These are phyloP conservation scores for Tricholoma sp. DNA, from an alignment of 768 basidiomycete species.

Conservation along the genomic window DNA sequence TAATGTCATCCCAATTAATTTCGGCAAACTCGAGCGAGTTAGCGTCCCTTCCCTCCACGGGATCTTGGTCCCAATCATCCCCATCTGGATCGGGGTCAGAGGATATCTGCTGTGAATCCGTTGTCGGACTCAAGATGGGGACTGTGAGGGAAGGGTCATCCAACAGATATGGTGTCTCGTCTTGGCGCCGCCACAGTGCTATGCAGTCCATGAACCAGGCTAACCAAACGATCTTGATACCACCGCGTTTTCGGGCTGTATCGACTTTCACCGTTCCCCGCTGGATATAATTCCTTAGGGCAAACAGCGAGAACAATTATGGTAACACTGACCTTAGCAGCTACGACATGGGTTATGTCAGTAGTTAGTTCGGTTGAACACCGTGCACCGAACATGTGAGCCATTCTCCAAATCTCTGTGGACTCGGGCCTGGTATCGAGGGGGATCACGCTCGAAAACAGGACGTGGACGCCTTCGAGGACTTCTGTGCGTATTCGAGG, in stretches of 20 bases:
- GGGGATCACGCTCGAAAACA: conserved; percentile 95
- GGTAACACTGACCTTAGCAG: conserved; percentile 61
- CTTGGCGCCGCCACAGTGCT: conserved; percentile 80
- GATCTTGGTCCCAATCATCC: conserved; percentile 60
- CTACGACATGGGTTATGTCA: conserved; percentile 85
- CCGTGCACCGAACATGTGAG: conserved; percentile 83
- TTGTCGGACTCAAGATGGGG: conserved; percentile 30
- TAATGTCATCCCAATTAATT: conserved; percentile 80
- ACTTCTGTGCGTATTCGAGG: conserved; percentile 72
- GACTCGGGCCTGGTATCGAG: conserved; percentile 76
- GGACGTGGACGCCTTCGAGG: conserved; percentile 72
- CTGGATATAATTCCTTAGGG: conserved; percentile 29
- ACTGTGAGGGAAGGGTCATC: conserved; percentile 47
- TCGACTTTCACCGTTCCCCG: conserved; percentile 91
- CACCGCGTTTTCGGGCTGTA: conserved; percentile 67
- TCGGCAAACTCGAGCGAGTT: conserved; percentile 47
- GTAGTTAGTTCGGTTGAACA: conserved; percentile 65
- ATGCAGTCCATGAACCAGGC: conserved; percentile 89
- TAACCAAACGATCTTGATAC: conserved; percentile 81
- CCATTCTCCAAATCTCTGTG: conserved; percentile 82
- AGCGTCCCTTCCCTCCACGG: conserved; percentile 26
- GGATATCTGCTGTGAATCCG: conserved; percentile 45
- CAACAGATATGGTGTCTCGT: conserved; percentile 73
- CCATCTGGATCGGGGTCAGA: conserved; percentile 63
- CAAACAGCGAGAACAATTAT: neutral